Base-by-base conservation (phyloP, 176 grass and related monocot genomes). In the Zizania latifolia region DNA sequence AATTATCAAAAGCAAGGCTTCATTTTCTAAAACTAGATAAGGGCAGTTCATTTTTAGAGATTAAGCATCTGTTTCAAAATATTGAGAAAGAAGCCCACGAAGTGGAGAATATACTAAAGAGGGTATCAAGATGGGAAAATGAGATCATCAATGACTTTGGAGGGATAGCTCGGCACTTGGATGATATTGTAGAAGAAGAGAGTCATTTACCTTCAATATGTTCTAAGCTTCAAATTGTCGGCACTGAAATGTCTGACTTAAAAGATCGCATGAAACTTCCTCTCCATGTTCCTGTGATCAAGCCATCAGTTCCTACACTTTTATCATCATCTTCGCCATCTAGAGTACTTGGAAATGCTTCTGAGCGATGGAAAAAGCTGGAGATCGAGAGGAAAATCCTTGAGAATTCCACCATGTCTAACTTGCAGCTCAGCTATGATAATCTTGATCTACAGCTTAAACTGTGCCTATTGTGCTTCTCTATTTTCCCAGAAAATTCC, bases 401-500 rank as follows among this genome's bases (percentile, higher is more conserved):
- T 72, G 82, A 84, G 45, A 84, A 68, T 45, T 61, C 74, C 37
- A 65, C 58, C 13, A 64, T 88, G 68, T 75, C 85, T 36, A 59
- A 27, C 60, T 80, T 84, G 65, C 68, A 82, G 85, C 56, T 78
- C 34, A 86, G 74, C 63, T 86, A 86, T 57, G 81, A 87, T 41
- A 86, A 77, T 71, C 90, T 93, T 53, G 84, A 93, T 31, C 22
- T 19, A 8, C 84, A 83, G 21, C 59, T 90, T 8, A 90, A 84
- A 65, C 37, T 84, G 23, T 93, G 90, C 65, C 62, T 87, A 26
- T 73, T 87, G 40, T 93, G 90, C 33, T 74, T 93, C 36, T 80
- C 84, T 74, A 17, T 93, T 3, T 93, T 90, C 81, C 90, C 87
- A 35, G 84, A 90, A 71, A 86, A 86, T 31, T 76, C 84, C 13